Conservation (phyloP, 2,329 filamentous ascomycete species). For the Trichoderma afroharzianum region DNA sequence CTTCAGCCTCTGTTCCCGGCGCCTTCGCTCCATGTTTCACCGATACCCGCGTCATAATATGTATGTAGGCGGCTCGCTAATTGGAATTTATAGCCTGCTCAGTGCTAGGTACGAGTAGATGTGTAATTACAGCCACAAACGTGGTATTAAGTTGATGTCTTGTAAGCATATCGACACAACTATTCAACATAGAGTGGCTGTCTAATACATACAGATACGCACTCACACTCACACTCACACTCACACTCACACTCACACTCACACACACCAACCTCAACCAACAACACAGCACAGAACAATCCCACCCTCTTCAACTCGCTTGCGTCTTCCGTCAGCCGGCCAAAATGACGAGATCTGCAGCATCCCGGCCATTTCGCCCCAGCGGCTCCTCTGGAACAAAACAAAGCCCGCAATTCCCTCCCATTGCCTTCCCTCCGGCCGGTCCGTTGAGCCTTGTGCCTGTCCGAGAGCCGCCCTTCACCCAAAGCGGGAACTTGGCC, state of each 20-base stretch:
- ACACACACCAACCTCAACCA: not conserved
- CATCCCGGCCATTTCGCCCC: not conserved
- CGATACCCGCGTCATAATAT: not conserved
- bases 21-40: not conserved
- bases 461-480: not conserved
- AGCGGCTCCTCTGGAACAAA: not conserved
- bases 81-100: not conserved
- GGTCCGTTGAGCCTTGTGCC: conserved; percentile 5
- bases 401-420: not conserved
- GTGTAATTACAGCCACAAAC: not conserved
- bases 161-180: not conserved
- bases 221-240: not conserved
- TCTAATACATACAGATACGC: not conserved
- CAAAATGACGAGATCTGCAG: not conserved
- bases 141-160: not conserved
- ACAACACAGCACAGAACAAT: not conserved
- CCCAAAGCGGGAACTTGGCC: not conserved
- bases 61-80: not conserved
- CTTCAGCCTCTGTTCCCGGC: not conserved
- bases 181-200: not conserved
- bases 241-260: too few relatives aligned
- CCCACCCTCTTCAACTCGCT: not conserved
- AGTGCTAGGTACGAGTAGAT: not conserved
- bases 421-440: conserved; percentile 6
- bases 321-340: not conserved